phyloP scores from a whole-genome alignment of 176 grass and related monocot species.

The Paspalum vaginatum region DNA sequence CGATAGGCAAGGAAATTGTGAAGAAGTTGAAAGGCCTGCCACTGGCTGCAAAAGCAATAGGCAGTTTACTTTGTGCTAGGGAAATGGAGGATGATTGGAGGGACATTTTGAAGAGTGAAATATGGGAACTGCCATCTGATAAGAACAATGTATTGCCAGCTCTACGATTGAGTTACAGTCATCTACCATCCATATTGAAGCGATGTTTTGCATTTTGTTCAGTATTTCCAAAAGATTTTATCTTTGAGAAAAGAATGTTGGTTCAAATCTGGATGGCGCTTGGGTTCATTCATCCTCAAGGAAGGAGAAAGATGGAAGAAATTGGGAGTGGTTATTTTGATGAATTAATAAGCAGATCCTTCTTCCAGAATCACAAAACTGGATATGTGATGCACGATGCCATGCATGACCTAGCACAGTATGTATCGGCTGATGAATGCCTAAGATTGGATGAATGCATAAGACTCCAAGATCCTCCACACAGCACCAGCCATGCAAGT shows the following conservation, averaged over 20 bases:
- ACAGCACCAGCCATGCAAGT: conserved; percentile 21
- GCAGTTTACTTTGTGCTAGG: conserved; percentile 62
- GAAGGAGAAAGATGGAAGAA: conserved; percentile 58
- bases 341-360: conserved; percentile 73
- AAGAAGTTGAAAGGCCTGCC: conserved; percentile 81
- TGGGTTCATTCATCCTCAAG: conserved; percentile 59
- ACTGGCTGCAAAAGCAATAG: conserved; percentile 73
- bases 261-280: conserved; percentile 81
- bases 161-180: conserved; percentile 75
- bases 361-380: conserved; percentile 67
- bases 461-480: conserved; percentile 39
- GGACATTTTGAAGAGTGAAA: conserved; percentile 71
- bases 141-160: conserved; percentile 77
- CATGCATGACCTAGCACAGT: conserved; percentile 80
- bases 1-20: conserved; percentile 77
- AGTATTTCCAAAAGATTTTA: conserved; percentile 77
- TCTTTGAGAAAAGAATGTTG: conserved; percentile 58
- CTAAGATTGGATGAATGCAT: conserved; percentile 60
- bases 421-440: conserved; percentile 62
- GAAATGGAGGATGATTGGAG: conserved; percentile 62
- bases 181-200: conserved; percentile 68
- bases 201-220: conserved; percentile 84
- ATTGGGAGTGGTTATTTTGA: conserved; percentile 69
- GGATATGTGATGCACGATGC: conserved; percentile 85
- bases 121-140: conserved; percentile 75